Base-by-base conservation (phyloP, 169 alveolate genomes). In the Plasmodium vivax region DNA sequence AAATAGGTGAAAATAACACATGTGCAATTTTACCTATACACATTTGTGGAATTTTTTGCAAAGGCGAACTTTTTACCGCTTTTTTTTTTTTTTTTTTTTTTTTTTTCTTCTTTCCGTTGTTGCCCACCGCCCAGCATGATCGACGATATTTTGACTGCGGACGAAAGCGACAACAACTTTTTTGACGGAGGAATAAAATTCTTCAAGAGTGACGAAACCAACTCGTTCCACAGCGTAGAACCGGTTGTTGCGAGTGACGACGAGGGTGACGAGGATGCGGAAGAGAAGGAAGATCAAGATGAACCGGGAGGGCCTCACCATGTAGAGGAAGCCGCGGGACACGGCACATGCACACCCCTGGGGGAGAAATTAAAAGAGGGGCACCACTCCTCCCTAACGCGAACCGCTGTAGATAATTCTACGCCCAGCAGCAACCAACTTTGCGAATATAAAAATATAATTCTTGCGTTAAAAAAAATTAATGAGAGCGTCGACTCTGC, bases 401-500 rank as follows among this genome's bases (percentile, higher is more conserved):
- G 34, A 68, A 30, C 36, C 43, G 34, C 38, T 47, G 41, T 54
- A 34, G 43, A 85, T 54, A 47, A 45, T 32, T 75, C 45, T 51
- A 27, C 68, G 36, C 45, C 41, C 77, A 56, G n/a, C 38, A 56
- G 30, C 54, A 74, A 85, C n/a, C 23, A 74, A 16, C 41, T 54
- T 85, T 36, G 30, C 19, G 80, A 75, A 85, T 85, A 85, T 74
- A 85, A 85, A 30, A 85, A 79, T 47, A 74, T 74, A 75, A 71
- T 85, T 19, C 41, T 85, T 36, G 16, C 87, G 36, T 43, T 85
- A 71, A 85, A 85, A 34, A 75, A 56, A 51, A 3, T 85, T 74
- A 85, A 85, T 51, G 93, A 85, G 27, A 85, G 56, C 41, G 30
- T 85, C 27, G n/a, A 47, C 34, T 85, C 34, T 58, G n/a, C 93